Conservation (phyloP, 176 grass and related monocot species). For the Panicum miliaceum region DNA sequence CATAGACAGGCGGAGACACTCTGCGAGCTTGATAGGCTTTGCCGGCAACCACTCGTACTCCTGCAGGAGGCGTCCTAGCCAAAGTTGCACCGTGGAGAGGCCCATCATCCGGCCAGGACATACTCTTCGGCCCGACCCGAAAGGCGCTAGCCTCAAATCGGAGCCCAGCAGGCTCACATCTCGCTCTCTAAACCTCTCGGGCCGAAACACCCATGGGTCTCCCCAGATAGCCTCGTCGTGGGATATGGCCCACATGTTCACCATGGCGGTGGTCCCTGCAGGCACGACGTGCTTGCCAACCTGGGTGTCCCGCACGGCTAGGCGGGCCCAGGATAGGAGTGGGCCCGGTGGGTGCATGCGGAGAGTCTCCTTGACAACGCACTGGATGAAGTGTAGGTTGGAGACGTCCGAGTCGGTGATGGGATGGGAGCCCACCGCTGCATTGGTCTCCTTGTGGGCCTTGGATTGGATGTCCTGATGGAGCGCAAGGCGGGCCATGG, state of each 20-base stretch:
- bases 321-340: constrained; percentile 55
- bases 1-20: constrained; percentile 43
- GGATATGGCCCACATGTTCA: constrained; percentile 62
- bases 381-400: constrained; percentile 23
- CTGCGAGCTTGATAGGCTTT: constrained; percentile 6
- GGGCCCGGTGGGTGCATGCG: constrained; percentile 49
- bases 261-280: constrained; percentile 45
- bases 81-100: constrained; percentile 18
- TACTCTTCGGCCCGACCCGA: constrained; percentile 41
- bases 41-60: constrained; percentile 6
- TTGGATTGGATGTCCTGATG: constrained; percentile 50
- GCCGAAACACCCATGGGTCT: constrained; percentile 47
- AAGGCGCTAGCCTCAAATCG: constrained; percentile 38
- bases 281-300: constrained; percentile 44
- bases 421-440: neutral
- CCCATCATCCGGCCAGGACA: constrained; percentile 49
- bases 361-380: constrained; percentile 44
- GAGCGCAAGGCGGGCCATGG: constrained; percentile 40
- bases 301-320: neutral
- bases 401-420: constrained; percentile 1
- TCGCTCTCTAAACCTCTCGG: constrained; percentile 25
- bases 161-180: constrained; percentile 37
- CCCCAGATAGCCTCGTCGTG: constrained; percentile 51
- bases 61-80: constrained; percentile 30
- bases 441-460: constrained; percentile 34